Base-by-base conservation (phyloP, 1,284 basidiomycete species). In the Boletus semigastroideus region DNA sequence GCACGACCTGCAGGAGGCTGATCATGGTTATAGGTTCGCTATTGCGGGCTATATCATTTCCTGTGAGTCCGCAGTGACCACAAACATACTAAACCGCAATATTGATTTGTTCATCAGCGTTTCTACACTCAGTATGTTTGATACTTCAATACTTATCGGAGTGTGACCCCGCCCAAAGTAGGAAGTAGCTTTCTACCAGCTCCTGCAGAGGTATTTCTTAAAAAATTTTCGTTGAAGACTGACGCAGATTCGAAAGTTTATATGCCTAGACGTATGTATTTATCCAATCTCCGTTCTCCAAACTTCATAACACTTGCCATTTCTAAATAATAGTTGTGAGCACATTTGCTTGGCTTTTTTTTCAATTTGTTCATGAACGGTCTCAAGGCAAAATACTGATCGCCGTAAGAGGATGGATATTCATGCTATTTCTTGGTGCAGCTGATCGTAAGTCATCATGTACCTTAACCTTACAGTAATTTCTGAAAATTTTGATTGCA, bases 271-370 rank as follows among this genome's bases (percentile, higher is more conserved):
- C 14, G 53, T 55, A 42, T 3, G 48, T 55, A n/a, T 27, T 25
- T 4, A 5, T 5, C 17, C 30, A 28, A 12, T 19, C 14, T 3
- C n/a, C n/a, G 9, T 12, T 28, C 4, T 31, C 11, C 4, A 7
- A 13, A 3, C 5, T 25, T 39, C 27, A 3, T 8, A 17, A 43
- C 10, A 49, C 5, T 16, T 12, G 11, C 36, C 7, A 27, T 30
- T 7, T 42, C 8, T 19, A 6, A 13, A 2, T 14, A 36, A 31
- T 16, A 55, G 54, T n/a, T 51, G 53, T 55, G 10, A 55, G 53
- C 30, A 17, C 4, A 16, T 10, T 11, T n/a, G 16, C 8, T 4
- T 31, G 5, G 1, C 2, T 16, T 36, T 28, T 1, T 17, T 19
- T 22, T 3, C n/a, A 25, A 25, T 22, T 4, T 20, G 17, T 13